A percentile compares a stretch with the other conserved stretches of the same genome.
These are phyloP conservation scores for Salix brachista DNA, from an alignment of 345 rosid genomes.

Conservation along the genomic window DNA sequence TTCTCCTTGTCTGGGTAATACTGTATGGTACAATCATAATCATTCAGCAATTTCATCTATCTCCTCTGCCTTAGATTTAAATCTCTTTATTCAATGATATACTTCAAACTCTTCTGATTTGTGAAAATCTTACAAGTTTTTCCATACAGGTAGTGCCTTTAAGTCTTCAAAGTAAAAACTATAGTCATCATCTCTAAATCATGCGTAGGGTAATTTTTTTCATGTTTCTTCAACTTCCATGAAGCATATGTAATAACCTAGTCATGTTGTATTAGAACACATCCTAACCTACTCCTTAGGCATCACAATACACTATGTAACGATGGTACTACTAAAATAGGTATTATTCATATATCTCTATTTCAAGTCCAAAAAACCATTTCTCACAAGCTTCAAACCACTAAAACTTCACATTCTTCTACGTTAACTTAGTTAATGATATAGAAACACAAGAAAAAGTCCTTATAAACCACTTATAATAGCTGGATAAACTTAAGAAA, in stretches of 20 bases:
- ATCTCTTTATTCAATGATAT: neutral
- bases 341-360: too few species aligned
- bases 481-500: too few species aligned
- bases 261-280: neutral
- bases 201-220: neutral
- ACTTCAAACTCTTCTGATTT: neutral
- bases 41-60: neutral
- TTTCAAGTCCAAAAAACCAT: too few species aligned
- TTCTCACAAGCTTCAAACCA: too few species aligned
- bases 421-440: too few species aligned
- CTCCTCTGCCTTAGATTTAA: neutral
- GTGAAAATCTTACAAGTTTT: neutral
- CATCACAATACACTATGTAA: too few species aligned
- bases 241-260: neutral
- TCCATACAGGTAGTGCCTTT: neutral
- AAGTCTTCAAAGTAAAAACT: neutral
- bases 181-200: neutral
- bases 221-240: neutral
- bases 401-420: too few species aligned
- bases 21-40: neutral
- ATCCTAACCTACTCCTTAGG: too few species aligned
- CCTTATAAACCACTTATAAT: too few species aligned
- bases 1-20: neutral
- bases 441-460: too few species aligned
- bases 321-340: too few species aligned